Evolutionary conservation across 2,329 filamentous ascomycete species (phyloP), one percentile per base, ranked within the genome.

Genomic region (Arthrobotrys conoides): DNA sequence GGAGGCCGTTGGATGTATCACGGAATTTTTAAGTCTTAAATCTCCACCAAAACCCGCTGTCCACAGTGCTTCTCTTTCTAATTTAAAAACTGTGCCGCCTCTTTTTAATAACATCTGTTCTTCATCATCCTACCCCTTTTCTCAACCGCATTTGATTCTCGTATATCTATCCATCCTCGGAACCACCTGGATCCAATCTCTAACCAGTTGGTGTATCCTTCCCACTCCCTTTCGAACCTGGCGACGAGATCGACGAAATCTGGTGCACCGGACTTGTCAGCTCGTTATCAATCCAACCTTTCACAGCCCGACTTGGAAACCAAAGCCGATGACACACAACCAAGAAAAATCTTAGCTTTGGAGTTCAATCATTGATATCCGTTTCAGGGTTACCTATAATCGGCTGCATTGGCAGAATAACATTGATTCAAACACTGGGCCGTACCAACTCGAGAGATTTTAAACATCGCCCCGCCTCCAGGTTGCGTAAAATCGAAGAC

Each of bases 401-500:
- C n/a, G 46, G 36, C 36, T 22, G 3, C 55, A 20, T 44, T 9
- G 27, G 51, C 30, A 36, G 18, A n/a, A 30, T 63, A 46, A 30
- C 18, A n/a, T 57, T 24, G n/a, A 38, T 20, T 59, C 22, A 44
- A n/a, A n/a, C 38, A 5, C 3, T 12, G 5, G 24, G 27, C 27
- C 6, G 27, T 30, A 30, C 27, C 27, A 30, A 10, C 22, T 18
- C 5, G 51, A 18, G 3, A 20, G 20, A 38, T 12, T 14, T 22
- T 24, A 59, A 41, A 16, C 20, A 18, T 22, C 55, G 18, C 27
- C 33, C 22, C 18, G 18, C 30, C 33, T 18, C 30, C 10, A 61
- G 20, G 57, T 36, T 36, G 41, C 57, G 36, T 61, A 61, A 44
- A 61, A 41, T 61, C 33, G n/a, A 44, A 61, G 57, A 44, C 57